phyloP scores from a whole-genome alignment of 257 asterid genomes.

The Agastache rugosa region DNA sequence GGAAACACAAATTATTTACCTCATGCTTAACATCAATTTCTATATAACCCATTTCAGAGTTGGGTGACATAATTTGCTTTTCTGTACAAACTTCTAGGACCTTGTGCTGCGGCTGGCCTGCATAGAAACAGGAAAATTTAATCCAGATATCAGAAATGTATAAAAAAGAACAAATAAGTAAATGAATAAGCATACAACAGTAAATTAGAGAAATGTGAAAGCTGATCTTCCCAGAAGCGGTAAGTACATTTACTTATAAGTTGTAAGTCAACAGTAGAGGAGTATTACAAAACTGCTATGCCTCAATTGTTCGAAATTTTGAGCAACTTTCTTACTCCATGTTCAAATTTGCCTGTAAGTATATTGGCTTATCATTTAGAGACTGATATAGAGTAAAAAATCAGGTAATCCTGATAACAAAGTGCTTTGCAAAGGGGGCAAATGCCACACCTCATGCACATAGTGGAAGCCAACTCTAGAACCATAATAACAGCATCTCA shows the following conservation, averaged over 20 bases:
- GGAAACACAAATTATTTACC: conserved; percentile 51
- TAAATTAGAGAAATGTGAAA: conserved; percentile 17
- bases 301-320: conserved; percentile 23
- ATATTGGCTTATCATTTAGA: not conserved
- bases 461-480: conserved; percentile 13
- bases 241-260: not conserved
- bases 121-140: conserved; percentile 37
- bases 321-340: conserved; percentile 27
- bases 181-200: conserved; percentile 15
- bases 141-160: conserved; percentile 20
- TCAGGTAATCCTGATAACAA: not conserved
- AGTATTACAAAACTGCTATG: conserved; percentile 22
- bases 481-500: conserved; percentile 1
- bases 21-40: conserved; percentile 45
- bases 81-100: conserved; percentile 42
- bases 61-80: conserved; percentile 39
- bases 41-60: conserved; percentile 39
- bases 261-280: conserved; percentile 11
- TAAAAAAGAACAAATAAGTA: not conserved
- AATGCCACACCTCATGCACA: not conserved
- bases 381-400: not conserved
- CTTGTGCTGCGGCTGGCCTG: conserved; percentile 46
- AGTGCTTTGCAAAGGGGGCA: conserved; percentile 6
- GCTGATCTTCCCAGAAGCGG: not conserved
- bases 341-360: conserved; percentile 16